Conservation (phyloP, 208 protist genomes). For the Leishmania major region DNA sequence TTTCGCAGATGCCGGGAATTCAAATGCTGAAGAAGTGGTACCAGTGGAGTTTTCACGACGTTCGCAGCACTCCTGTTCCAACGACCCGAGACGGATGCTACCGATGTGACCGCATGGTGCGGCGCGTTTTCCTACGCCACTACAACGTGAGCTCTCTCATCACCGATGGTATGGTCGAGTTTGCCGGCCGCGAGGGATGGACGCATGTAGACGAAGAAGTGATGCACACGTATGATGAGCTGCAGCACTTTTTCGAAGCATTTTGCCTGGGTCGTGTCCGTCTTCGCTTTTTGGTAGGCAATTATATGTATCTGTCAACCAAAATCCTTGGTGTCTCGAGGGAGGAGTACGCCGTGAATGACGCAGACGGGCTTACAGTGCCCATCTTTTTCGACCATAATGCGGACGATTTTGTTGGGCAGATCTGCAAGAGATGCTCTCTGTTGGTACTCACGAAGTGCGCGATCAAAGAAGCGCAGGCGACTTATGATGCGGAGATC, state of each 20-base stretch:
- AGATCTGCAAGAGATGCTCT: constrained; percentile 69
- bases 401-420: constrained; percentile 55
- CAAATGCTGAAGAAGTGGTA: constrained; percentile 68
- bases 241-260: constrained; percentile 60
- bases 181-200: constrained; percentile 64
- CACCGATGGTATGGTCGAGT: constrained; percentile 51
- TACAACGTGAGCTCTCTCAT: constrained; percentile 65
- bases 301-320: constrained; percentile 77
- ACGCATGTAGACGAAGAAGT: constrained; percentile 39
- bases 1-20: constrained; percentile 76
- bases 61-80: constrained; percentile 47
- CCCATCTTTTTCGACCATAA: constrained; percentile 62
- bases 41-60: constrained; percentile 81
- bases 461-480: constrained; percentile 36
- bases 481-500: constrained; percentile 55
- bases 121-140: constrained; percentile 66
- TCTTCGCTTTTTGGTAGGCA: constrained; percentile 67
- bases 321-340: constrained; percentile 51
- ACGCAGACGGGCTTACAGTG: constrained; percentile 43
- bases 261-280: constrained; percentile 60
- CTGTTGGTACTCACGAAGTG: constrained; percentile 48
- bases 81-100: constrained; percentile 31
- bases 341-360: constrained; percentile 26
- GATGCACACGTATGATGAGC: constrained; percentile 35
- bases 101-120: constrained; percentile 59